phyloP scores from a whole-genome alignment of 2,329 filamentous ascomycete species.

The Scedosporium apiospermum region DNA sequence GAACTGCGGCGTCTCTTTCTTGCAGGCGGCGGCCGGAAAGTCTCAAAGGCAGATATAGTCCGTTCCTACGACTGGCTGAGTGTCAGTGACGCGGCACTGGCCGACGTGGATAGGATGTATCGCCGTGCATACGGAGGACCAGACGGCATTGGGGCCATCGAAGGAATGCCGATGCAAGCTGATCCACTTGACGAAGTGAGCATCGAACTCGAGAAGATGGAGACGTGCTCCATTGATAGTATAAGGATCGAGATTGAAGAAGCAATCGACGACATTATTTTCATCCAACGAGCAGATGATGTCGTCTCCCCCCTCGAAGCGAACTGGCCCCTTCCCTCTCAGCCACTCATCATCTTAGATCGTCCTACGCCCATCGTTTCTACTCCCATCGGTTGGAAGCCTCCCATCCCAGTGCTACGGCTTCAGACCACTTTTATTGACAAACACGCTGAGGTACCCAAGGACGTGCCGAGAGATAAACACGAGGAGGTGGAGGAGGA shows the following conservation, averaged over 20 bases:
- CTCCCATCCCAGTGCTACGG: conserved; percentile 23
- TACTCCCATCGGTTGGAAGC: conserved; percentile 11
- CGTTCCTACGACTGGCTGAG: conserved; percentile 49
- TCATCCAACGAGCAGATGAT: conserved; percentile 12
- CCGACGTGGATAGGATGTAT: conserved; percentile 48
- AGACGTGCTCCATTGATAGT: neutral
- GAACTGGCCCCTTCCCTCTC: neutral
- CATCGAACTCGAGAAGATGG: neutral
- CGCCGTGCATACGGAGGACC: conserved; percentile 44
- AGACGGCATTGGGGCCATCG: conserved; percentile 35
- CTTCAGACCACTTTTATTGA: conserved; percentile 32
- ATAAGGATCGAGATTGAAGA: conserved; percentile 4
- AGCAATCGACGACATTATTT: conserved; percentile 6
- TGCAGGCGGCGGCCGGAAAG: conserved; percentile 36
- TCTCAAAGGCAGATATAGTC: conserved; percentile 41
- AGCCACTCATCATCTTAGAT: conserved; percentile 2
- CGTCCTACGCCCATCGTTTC: conserved; percentile 8
- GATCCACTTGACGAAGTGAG: neutral
- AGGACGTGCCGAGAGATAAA: conserved; percentile 4
- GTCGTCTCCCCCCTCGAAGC: conserved; percentile 8
- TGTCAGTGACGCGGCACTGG: conserved; percentile 37
- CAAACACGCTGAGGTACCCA: conserved; percentile 8
- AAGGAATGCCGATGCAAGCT: conserved; percentile 18
- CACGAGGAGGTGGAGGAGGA: conserved; percentile 17
- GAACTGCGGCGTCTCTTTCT: conserved; percentile 52